Evolutionary conservation across 148 eudicot genomes (phyloP).

Genomic region (Vaccinium corymbosum): DNA sequence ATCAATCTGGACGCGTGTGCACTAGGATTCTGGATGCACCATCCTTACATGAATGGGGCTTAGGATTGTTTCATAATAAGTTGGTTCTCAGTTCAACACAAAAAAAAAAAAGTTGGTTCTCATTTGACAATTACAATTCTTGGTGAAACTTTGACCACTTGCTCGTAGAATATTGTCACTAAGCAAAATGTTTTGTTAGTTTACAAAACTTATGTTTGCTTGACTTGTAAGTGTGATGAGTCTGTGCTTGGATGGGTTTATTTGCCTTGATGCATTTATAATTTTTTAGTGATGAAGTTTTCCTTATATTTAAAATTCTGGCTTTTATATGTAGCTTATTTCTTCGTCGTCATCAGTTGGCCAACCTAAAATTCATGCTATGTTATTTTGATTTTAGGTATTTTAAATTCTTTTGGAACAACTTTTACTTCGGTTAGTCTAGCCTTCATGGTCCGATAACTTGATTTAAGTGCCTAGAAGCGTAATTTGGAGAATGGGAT

Average conservation of each 20-base stretch:
- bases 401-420: not conserved
- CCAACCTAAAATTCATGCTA: not conserved
- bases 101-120: not conserved
- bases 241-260: constrained; percentile 1
- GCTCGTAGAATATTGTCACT: not conserved
- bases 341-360: not conserved
- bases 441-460: not conserved
- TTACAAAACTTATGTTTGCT: not conserved
- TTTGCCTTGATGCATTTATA: not conserved
- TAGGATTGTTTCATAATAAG: not conserved
- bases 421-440: not conserved
- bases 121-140: not conserved
- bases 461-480: not conserved
- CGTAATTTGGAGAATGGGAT: not conserved
- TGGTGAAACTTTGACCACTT: not conserved
- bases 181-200: not conserved
- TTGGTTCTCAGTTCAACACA: not conserved
- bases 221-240: not conserved
- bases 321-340: not conserved
- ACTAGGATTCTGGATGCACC: too few relatives aligned
- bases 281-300: not conserved
- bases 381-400: not conserved
- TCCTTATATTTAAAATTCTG: not conserved
- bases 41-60: not conserved
- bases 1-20: not conserved